A percentile compares a stretch with the other conserved stretches of the same genome.
phyloP scores from a whole-genome alignment of 108 stramenopile genomes.

The Parietichytrium sp. region DNA sequence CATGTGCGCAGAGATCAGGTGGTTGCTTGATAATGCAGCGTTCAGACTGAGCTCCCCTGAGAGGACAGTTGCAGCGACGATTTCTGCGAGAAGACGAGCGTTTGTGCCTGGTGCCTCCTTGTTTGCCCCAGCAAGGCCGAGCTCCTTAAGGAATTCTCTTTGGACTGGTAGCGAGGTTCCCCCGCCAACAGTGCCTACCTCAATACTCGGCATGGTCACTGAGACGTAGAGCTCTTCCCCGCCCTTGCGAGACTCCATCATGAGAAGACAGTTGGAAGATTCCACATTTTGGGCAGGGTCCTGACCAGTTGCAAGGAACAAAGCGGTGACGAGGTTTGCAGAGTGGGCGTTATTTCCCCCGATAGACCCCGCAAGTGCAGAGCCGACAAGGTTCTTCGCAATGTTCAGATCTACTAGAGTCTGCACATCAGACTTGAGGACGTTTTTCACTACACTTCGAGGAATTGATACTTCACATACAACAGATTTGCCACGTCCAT shows the following conservation, averaged over 20 bases:
- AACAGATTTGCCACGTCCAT: constrained; percentile 93
- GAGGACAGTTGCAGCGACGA: constrained; percentile 89
- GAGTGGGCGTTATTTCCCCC: constrained; percentile 99
- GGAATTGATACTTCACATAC: constrained; percentile 89
- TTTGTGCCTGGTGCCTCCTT: constrained; percentile 79
- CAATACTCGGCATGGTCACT: constrained; percentile 96
- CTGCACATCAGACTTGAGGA: constrained; percentile 87
- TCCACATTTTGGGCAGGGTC: constrained; percentile 99
- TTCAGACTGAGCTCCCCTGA: constrained; percentile 92
- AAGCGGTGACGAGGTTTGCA: constrained; percentile 93
- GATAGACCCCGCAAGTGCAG: constrained; percentile 89
- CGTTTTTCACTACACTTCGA: constrained; percentile 73
- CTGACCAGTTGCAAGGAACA: constrained; percentile 95
- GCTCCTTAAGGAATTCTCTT: constrained; percentile 83
- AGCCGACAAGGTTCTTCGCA: constrained; percentile 95
- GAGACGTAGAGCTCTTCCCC: constrained; percentile 49
- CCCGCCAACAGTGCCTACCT: constrained; percentile 97
- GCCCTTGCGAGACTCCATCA: constrained; percentile 26
- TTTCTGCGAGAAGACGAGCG: constrained; percentile 80
- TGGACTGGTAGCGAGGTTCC: constrained; percentile 92
- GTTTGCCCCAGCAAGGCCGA: constrained; percentile 83
- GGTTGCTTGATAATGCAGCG: constrained; percentile 75
- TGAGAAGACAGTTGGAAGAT: constrained; percentile 38
- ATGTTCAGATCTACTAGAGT: constrained; percentile 86
- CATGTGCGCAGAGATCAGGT: constrained; percentile 63